phyloP scores from a whole-genome alignment of 2,329 filamentous ascomycete genomes.

The Beauveria caledonica region DNA sequence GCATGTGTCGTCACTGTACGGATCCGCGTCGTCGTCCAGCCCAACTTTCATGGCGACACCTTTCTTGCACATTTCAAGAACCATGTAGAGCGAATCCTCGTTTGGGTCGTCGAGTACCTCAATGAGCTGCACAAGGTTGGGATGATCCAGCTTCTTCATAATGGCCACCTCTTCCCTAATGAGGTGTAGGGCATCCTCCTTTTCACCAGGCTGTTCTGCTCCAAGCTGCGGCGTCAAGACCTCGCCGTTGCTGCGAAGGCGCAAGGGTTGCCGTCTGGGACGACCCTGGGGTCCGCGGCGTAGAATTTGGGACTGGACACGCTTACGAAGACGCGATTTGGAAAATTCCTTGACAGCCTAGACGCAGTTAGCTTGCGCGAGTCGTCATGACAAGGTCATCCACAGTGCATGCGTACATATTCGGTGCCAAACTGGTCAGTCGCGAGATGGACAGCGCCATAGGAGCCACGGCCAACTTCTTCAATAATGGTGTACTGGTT shows the following conservation, averaged over 20 bases:
- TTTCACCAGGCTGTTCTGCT: slow-evolving; percentile 42
- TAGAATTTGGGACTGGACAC: slow-evolving; percentile 82
- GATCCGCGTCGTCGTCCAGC: slow-evolving; percentile 71
- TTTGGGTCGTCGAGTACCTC: slow-evolving; percentile 94
- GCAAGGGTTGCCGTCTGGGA: slow-evolving; percentile 23
- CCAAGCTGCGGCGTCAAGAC: slow-evolving; percentile 21
- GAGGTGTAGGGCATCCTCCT: slow-evolving; percentile 65
- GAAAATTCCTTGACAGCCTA: slow-evolving; percentile 98
- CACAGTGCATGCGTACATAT: slow-evolving; percentile 57
- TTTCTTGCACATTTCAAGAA: slow-evolving; percentile 98
- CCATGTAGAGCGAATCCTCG: slow-evolving; percentile 96
- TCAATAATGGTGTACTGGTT: slow-evolving; percentile 93
- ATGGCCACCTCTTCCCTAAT: slow-evolving; percentile 97
- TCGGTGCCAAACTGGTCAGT: slow-evolving; percentile 84
- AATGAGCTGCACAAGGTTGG: slow-evolving; percentile 84
- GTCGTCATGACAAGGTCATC: not conserved
- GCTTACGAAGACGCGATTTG: slow-evolving; percentile 80
- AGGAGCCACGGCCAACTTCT: slow-evolving; percentile 94
- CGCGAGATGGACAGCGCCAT: slow-evolving; percentile 85
- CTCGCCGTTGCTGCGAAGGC: slow-evolving; percentile 20
- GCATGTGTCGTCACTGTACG: slow-evolving; percentile 75
- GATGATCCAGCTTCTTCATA: slow-evolving; percentile 97
- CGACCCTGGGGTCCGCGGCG: slow-evolving; percentile 39
- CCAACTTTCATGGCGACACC: slow-evolving; percentile 95
- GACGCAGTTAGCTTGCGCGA: slow-evolving; percentile 13